A percentile compares a stretch with the other conserved stretches of the same genome.
Evolutionary conservation across 331 rosid genomes (phyloP).

Genomic region (Pyracantha coccinea): DNA sequence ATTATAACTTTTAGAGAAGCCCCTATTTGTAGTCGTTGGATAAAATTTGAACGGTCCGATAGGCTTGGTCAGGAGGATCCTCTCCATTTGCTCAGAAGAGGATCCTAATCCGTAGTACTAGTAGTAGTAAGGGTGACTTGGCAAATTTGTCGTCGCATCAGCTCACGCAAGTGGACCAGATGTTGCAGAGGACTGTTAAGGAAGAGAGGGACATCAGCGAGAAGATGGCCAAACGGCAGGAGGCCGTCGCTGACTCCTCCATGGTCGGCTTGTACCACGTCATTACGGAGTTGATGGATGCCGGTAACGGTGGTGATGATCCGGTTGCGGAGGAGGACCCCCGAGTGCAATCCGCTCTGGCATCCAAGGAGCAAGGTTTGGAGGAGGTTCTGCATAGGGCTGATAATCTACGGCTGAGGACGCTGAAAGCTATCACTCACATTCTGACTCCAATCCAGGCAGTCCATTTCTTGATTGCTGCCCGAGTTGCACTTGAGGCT

Average conservation of each 20-base stretch:
- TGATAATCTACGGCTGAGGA: conserved; percentile 37
- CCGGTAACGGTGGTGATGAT: background rate
- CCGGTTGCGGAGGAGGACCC: conserved; percentile 9
- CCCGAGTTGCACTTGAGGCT: conserved; percentile 54
- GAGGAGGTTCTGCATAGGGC: conserved; percentile 37
- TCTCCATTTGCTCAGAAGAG: too few relatives aligned
- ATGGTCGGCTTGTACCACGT: conserved; percentile 41
- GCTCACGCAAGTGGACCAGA: conserved; percentile 23
- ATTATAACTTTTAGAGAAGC: too few relatives aligned
- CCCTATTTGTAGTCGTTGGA: too few relatives aligned
- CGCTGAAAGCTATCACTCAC: conserved; percentile 20
- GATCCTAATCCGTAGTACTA: too few relatives aligned
- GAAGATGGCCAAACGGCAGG: conserved; percentile 48
- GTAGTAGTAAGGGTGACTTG: conserved; percentile 20
- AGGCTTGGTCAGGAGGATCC: too few relatives aligned
- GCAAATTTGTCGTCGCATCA: conserved; percentile 40
- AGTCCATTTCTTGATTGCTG: conserved; percentile 51
- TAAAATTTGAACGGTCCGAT: too few relatives aligned
- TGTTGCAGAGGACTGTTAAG: conserved; percentile 30
- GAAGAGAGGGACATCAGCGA: conserved; percentile 45
- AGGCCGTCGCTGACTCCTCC: conserved; percentile 34
- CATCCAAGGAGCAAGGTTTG: conserved; percentile 24
- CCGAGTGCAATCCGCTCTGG: conserved; percentile 24
- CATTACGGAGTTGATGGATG: conserved; percentile 22
- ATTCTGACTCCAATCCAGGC: conserved; percentile 36